These are phyloP conservation scores for Coccomyxa subellipsoidea DNA, from an alignment of 163 green algal genomes.

Conservation along the genomic window DNA sequence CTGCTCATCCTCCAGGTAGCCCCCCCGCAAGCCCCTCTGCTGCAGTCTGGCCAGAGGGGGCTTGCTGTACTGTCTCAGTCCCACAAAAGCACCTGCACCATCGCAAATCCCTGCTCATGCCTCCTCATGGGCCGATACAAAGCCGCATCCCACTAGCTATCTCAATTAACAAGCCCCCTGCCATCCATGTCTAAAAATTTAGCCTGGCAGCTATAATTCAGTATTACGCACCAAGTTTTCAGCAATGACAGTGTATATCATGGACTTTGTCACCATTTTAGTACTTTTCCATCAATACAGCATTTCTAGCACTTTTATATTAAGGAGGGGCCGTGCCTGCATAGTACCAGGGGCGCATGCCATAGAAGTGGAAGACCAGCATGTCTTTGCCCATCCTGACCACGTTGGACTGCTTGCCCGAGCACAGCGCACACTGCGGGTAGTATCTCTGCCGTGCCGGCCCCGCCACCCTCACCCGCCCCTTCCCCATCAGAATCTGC, in stretches of 20 bases:
- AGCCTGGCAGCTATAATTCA: too few species aligned
- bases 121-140: neutral
- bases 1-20: neutral
- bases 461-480: neutral
- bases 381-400: constrained; percentile 26
- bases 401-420: constrained; percentile 54
- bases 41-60: neutral
- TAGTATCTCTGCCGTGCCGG: constrained; percentile 57
- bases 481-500: neutral
- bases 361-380: constrained; percentile 24
- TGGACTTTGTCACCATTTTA: too few species aligned
- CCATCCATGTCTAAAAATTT: too few species aligned
- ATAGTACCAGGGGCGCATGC: constrained; percentile 14
- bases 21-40: neutral
- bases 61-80: constrained; percentile 5
- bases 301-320: neutral
- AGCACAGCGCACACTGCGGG: constrained; percentile 70
- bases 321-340: constrained; percentile 13
- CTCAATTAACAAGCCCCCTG: too few species aligned
- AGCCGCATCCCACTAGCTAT: too few species aligned
- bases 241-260: too few species aligned
- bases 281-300: too few species aligned
- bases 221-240: too few species aligned
- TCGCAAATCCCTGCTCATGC: neutral
- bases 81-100: neutral